Percentiles rank a stretch among this genome's conserved stretches.
These are phyloP conservation scores for Raffaelea albimanens DNA, from an alignment of 2,329 filamentous ascomycete species.

Conservation along the genomic window DNA sequence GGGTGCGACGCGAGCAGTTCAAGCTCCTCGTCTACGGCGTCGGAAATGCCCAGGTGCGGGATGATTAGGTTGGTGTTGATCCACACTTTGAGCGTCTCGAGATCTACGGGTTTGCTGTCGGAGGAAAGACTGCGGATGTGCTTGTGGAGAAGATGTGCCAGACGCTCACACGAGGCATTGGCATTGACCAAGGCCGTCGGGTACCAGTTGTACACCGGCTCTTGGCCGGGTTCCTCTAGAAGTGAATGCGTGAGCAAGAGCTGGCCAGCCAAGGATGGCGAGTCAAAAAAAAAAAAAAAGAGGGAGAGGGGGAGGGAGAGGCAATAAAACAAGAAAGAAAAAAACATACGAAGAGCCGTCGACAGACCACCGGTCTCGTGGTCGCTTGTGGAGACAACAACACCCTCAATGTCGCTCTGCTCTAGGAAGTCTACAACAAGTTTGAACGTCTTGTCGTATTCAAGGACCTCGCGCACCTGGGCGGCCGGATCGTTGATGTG, in stretches of 20 bases:
- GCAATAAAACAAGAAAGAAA: not conserved
- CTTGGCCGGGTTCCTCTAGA: constrained; percentile 38
- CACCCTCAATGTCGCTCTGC: constrained; percentile 59
- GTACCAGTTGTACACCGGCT: constrained; percentile 64
- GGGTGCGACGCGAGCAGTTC: constrained; percentile 51
- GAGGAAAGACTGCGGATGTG: constrained; percentile 38
- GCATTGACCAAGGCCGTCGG: constrained; percentile 66
- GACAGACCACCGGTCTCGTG: constrained; percentile 92
- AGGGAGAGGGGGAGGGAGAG: not conserved
- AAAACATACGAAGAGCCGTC: constrained; percentile 59
- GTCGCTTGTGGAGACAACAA: constrained; percentile 85
- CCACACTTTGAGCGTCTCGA: constrained; percentile 43
- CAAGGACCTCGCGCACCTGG: constrained; percentile 86
- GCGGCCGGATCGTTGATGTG: constrained; percentile 77
- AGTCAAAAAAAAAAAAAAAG: not conserved
- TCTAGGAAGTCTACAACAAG: constrained; percentile 79
- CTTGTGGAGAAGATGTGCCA: constrained; percentile 50
- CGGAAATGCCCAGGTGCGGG: constrained; percentile 64
- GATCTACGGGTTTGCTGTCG: constrained; percentile 2
- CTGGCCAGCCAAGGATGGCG: not conserved
- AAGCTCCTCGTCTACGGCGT: constrained; percentile 65
- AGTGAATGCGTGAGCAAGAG: constrained; percentile 21
- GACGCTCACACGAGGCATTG: constrained; percentile 68
- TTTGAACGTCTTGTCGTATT: constrained; percentile 81
- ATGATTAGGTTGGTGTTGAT: constrained; percentile 59